Evolutionary conservation across 129 eudicot genomes (phyloP).

Genomic region (Tanacetum coccineum): DNA sequence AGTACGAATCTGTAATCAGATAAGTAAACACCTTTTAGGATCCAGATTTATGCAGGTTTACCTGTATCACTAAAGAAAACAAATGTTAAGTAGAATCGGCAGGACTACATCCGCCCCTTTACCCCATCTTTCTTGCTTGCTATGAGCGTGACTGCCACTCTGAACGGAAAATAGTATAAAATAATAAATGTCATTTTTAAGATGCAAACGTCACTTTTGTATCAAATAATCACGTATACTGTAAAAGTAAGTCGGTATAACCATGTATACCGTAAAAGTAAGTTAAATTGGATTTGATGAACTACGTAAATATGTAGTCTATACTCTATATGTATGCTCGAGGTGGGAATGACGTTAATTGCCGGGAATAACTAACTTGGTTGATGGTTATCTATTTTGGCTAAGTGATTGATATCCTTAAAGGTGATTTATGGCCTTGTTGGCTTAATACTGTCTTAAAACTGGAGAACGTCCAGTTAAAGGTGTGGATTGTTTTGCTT

Average conservation of each 20-base stretch:
- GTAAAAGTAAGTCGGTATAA: background rate
- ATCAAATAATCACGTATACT: background rate
- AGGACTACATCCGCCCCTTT: background rate
- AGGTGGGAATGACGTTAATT: too few species aligned
- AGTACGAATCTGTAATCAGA: background rate
- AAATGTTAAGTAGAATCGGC: background rate
- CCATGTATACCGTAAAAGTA: too few species aligned
- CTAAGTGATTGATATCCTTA: too few species aligned
- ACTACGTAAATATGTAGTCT: background rate
- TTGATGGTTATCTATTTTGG: too few species aligned
- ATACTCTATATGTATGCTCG: background rate
- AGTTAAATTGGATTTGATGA: background rate
- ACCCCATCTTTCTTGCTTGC: too few species aligned
- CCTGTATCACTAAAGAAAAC: background rate
- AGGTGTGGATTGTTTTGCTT: too few species aligned
- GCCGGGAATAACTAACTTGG: too few species aligned
- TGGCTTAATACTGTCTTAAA: too few species aligned
- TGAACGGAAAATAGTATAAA: background rate
- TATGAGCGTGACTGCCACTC: too few species aligned
- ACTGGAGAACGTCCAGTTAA: too few species aligned
- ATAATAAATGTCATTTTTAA: background rate
- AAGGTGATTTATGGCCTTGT: too few species aligned
- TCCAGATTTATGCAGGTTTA: background rate
- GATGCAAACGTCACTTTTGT: background rate
- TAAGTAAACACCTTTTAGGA: conserved; percentile 1